Conservation (phyloP, 2,329 filamentous ascomycete genomes). For the Dothistroma septosporum region DNA sequence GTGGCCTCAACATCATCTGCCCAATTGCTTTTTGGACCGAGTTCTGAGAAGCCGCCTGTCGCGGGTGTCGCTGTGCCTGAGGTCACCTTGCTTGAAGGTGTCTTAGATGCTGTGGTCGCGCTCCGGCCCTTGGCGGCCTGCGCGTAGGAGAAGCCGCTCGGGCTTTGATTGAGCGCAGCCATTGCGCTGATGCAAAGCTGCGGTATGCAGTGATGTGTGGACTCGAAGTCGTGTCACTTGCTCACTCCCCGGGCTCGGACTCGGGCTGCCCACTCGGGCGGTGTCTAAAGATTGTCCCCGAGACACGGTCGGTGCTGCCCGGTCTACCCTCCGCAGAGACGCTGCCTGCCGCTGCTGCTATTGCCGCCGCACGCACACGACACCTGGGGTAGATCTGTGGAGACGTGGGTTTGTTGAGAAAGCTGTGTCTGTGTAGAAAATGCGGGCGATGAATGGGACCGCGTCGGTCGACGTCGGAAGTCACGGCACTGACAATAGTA, state of each 20-base stretch:
- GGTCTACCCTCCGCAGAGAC: conserved; percentile 11
- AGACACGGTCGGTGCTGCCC: conserved; percentile 18
- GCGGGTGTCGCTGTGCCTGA: conserved; percentile 43
- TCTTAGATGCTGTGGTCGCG: conserved; percentile 43
- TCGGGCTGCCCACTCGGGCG: conserved; percentile 26
- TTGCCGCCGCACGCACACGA: conserved; percentile 7
- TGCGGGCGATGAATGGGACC: not conserved
- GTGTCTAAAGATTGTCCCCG: conserved; percentile 23
- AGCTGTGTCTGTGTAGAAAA: not conserved
- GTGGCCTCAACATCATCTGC: conserved; percentile 48
- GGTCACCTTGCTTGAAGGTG: conserved; percentile 44
- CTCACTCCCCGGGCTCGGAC: conserved; percentile 17
- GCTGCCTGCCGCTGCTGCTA: conserved; percentile 17
- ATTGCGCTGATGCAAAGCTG: conserved; percentile 20
- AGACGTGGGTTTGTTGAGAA: not conserved
- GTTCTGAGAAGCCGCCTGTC: conserved; percentile 37
- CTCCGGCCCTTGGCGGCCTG: conserved; percentile 84
- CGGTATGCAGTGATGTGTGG: conserved; percentile 5
- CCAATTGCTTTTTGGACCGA: conserved; percentile 39
- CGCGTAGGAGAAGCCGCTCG: conserved; percentile 74
- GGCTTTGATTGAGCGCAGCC: conserved; percentile 28
- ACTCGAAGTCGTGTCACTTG: conserved; percentile 15
- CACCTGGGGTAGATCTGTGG: not conserved
- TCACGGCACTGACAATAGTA: not conserved
- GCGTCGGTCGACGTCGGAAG: not conserved